Evolutionary conservation across 2,329 filamentous ascomycete species (phyloP), one percentile per base, ranked within the genome.

Genomic region (Monosporascus sp.): DNA sequence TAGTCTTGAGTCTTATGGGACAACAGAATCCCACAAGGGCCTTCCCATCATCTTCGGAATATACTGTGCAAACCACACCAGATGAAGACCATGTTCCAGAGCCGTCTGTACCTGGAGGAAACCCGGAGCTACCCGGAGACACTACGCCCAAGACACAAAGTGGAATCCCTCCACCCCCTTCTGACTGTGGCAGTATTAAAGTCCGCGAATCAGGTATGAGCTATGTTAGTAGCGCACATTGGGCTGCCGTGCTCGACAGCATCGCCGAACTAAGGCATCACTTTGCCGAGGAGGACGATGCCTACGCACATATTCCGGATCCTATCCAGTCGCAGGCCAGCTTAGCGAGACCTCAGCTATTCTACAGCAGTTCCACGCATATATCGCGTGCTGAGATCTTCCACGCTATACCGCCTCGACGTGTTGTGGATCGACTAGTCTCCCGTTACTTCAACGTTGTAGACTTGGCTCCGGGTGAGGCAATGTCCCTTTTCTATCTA

Each of bases 191-290:
- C 0, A 73, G 61, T 45, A 63, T 75, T 52, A 64, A 59, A 0
- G 49, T 64, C 14, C 61, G 26, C 19, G 52, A 49, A 16, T 59
- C 50, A 45, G 69, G 60, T 1, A 56, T 59, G 1, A 59, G 56
- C 31, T 76, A 76, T 36, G 69, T 73, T 11, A 59, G 64, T 20
- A 61, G 68, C 22, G 64, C 62, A 7, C 74, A 76, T 51, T 76
- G 73, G 73, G 65, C 69, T 7, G 69, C 73, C 16, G 64, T 76
- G 2, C 60, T 76, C 3, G 70, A 75, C 36, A 63, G 66, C 31
- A 74, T 76, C 24, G 63, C 71, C 2, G 71, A 75, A 5, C 59
- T 76, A 3, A 73, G 66, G 49, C 64, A 71, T 2, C 66, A 71
- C 11, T 61, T 73, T 8, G 65, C 67, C 1, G 57, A 62, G 5